Percentiles rank a stretch among this genome's conserved stretches.
These are phyloP conservation scores for Penicillium silybi DNA, from an alignment of 495 filamentous ascomycete species.

Conservation along the genomic window DNA sequence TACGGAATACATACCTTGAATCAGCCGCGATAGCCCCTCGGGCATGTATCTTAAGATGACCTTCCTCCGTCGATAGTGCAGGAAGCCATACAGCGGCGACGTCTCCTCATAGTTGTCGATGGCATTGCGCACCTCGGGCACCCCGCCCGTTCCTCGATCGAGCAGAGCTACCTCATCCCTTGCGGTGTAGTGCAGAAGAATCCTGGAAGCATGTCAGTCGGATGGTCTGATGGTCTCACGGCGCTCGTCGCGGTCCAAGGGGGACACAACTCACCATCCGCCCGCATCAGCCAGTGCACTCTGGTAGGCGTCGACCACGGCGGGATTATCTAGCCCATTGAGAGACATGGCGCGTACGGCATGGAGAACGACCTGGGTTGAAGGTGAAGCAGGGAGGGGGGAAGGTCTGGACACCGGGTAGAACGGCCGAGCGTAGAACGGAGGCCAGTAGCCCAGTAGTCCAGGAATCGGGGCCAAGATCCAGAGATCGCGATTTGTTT, in stretches of 20 bases:
- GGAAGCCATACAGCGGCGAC: constrained; percentile 87
- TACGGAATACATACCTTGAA: constrained; percentile 68
- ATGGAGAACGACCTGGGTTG: constrained; percentile 26
- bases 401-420: constrained; percentile 6
- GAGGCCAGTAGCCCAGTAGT: background rate
- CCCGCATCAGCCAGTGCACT: constrained; percentile 75
- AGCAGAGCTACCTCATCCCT: constrained; percentile 85
- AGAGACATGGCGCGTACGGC: constrained; percentile 74
- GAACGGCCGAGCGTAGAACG: background rate
- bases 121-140: constrained; percentile 73
- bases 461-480: constrained; percentile 20
- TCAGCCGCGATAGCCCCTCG: constrained; percentile 79
- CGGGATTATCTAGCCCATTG: constrained; percentile 86
- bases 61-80: constrained; percentile 85
- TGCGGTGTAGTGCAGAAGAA: constrained; percentile 85
- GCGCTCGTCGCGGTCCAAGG: constrained; percentile 5
- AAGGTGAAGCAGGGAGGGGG: constrained; percentile 8
- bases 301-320: constrained; percentile 81
- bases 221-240: background rate
- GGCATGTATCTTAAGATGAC: constrained; percentile 90
- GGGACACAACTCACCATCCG: constrained; percentile 74
- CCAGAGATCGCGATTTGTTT: constrained; percentile 17
- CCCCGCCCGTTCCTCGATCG: constrained; percentile 74
- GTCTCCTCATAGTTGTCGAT: constrained; percentile 75
- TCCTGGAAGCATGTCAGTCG: constrained; percentile 53